Conservation (phyloP, 1,139 yeast genomes). For the Yamadazyma atlantica region DNA sequence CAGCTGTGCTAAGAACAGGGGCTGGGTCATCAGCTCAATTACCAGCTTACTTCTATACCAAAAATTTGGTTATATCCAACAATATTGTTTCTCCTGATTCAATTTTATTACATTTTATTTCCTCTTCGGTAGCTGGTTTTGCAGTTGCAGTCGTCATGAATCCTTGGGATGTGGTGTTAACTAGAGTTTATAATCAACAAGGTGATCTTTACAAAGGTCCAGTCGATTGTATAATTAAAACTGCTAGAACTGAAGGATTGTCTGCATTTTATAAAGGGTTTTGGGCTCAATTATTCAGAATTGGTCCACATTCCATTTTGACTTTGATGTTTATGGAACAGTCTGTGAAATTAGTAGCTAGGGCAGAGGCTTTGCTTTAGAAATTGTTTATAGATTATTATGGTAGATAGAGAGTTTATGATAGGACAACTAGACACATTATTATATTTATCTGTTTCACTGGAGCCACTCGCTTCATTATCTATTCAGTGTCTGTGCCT, state of each 20-base stretch:
- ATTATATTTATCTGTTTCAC: too few species aligned
- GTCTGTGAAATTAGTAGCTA: slow-evolving; percentile 62
- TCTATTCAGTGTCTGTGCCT: too few species aligned
- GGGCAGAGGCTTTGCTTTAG: slow-evolving; percentile 18
- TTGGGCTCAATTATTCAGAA: slow-evolving; percentile 85
- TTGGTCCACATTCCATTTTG: slow-evolving; percentile 92
- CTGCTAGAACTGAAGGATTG: slow-evolving; percentile 80
- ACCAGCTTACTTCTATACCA: slow-evolving; percentile 85
- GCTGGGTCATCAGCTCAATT: slow-evolving; percentile 94
- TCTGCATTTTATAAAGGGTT: slow-evolving; percentile 91
- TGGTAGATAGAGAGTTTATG: background rate
- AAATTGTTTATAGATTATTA: too few species aligned
- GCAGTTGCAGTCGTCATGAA: slow-evolving; percentile 96
- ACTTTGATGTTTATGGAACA: slow-evolving; percentile 95
- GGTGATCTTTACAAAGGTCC: slow-evolving; percentile 87
- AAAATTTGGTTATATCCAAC: slow-evolving; percentile 51
- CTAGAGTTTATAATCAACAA: slow-evolving; percentile 92
- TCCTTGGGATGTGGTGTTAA: slow-evolving; percentile 94
- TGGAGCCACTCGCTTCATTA: too few species aligned
- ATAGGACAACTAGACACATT: too few species aligned
- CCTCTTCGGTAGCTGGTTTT: slow-evolving; percentile 81
- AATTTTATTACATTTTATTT: slow-evolving; percentile 66
- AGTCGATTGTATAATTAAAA: slow-evolving; percentile 81
- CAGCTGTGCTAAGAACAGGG: slow-evolving; percentile 92
- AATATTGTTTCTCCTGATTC: slow-evolving; percentile 59